Evolutionary conservation across 768 basidiomycete genomes (phyloP).

Genomic region (Leccinum incarnatum): DNA sequence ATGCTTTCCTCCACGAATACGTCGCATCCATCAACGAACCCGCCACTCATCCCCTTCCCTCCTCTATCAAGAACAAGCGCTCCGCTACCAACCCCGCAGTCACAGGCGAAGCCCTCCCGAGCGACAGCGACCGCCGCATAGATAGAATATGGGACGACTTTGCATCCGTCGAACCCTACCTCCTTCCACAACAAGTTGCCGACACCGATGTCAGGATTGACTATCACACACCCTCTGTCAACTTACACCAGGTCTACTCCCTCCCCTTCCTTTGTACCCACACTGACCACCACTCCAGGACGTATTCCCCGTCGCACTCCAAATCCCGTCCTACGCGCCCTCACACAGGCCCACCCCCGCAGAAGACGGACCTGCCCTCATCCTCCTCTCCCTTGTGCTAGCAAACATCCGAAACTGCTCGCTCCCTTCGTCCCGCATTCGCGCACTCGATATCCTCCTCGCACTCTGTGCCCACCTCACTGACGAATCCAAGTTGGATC

Average conservation of each 20-base stretch:
- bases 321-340: slow-evolving; percentile 51
- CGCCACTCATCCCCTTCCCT: slow-evolving; percentile 44
- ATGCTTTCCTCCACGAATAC: slow-evolving; percentile 92
- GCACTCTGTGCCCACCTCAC: slow-evolving; percentile 78
- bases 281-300: slow-evolving; percentile 43
- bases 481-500: slow-evolving; percentile 93
- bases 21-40: slow-evolving; percentile 76
- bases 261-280: background rate
- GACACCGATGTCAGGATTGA: slow-evolving; percentile 56
- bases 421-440: slow-evolving; percentile 82
- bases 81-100: slow-evolving; percentile 8
- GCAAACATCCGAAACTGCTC: slow-evolving; percentile 87
- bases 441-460: slow-evolving; percentile 82
- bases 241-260: slow-evolving; percentile 54
- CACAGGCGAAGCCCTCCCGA: slow-evolving; percentile 50
- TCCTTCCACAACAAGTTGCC: slow-evolving; percentile 44
- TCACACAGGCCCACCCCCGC: slow-evolving; percentile 50
- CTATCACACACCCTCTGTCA: slow-evolving; percentile 45
- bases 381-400: slow-evolving; percentile 83
- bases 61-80: slow-evolving; percentile 23
- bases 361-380: slow-evolving; percentile 85
- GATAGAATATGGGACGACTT: slow-evolving; percentile 88
- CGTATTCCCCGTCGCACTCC: slow-evolving; percentile 72
- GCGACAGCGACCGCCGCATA: slow-evolving; percentile 79
- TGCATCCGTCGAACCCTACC: slow-evolving; percentile 73